Evolutionary conservation across 2,329 filamentous ascomycete genomes (phyloP).

Genomic region (Microdochium bolleyi): DNA sequence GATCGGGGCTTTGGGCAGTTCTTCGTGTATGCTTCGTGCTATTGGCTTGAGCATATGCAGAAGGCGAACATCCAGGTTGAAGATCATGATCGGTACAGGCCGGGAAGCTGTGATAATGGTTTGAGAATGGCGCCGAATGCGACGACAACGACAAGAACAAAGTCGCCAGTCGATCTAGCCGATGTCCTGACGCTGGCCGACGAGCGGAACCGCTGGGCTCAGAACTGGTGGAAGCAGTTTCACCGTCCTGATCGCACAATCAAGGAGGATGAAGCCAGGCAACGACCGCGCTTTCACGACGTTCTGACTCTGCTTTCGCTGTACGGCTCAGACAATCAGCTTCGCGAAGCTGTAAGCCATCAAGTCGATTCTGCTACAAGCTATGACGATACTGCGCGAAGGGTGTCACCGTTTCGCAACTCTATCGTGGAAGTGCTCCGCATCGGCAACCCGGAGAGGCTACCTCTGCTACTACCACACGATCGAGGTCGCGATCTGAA

Average conservation of each 20-base stretch:
- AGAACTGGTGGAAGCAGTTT: neutral
- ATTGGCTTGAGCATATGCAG: neutral
- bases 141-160: neutral
- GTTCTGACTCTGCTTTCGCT: neutral
- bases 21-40: neutral
- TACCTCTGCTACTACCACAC: neutral
- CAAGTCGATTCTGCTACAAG: neutral
- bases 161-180: neutral
- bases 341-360: neutral
- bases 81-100: neutral
- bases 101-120: neutral
- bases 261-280: neutral
- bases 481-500: neutral
- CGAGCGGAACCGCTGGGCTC: neutral
- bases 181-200: neutral
- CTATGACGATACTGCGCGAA: neutral
- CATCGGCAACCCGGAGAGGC: neutral
- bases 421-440: neutral
- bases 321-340: neutral
- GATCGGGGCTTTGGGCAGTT: neutral
- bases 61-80: neutral
- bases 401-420: neutral
- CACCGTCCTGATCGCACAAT: neutral
- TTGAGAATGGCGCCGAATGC: neutral
- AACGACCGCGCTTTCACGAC: neutral